Conservation (phyloP, 1,284 basidiomycete species). For the Leccinum pachyderme region DNA sequence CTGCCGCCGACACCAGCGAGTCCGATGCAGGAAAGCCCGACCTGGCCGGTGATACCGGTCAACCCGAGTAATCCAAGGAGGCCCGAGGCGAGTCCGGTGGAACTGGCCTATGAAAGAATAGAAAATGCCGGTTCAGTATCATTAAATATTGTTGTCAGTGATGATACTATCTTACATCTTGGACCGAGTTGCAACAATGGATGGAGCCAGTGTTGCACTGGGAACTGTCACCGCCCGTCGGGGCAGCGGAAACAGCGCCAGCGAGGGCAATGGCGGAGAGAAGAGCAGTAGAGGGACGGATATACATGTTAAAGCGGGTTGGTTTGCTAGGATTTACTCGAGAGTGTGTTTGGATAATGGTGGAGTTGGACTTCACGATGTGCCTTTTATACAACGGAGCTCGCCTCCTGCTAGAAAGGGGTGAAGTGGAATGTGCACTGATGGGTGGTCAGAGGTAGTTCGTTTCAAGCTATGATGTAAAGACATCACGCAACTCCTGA, state of each 20-base stretch:
- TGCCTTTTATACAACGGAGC: neutral
- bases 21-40: constrained; percentile 14
- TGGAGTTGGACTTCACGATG: neutral
- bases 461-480: neutral
- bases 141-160: neutral
- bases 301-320: constrained; percentile 12
- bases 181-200: constrained; percentile 13
- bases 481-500: neutral
- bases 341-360: neutral
- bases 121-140: neutral
- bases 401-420: neutral
- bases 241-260: constrained; percentile 5
- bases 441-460: neutral
- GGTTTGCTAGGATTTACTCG: neutral
- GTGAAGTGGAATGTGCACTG: neutral
- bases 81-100: fast-evolving
- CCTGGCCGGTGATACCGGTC: neutral
- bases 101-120: constrained; percentile 3
- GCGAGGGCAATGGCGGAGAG: constrained; percentile 10
- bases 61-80: constrained; percentile 1
- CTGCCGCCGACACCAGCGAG: neutral
- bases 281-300: constrained; percentile 6
- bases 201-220: constrained; percentile 16
- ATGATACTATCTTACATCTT: neutral
- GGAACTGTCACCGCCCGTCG: neutral